Conservation (phyloP, 1,139 yeast species). For the Saccharomyces hybrid region DNA sequence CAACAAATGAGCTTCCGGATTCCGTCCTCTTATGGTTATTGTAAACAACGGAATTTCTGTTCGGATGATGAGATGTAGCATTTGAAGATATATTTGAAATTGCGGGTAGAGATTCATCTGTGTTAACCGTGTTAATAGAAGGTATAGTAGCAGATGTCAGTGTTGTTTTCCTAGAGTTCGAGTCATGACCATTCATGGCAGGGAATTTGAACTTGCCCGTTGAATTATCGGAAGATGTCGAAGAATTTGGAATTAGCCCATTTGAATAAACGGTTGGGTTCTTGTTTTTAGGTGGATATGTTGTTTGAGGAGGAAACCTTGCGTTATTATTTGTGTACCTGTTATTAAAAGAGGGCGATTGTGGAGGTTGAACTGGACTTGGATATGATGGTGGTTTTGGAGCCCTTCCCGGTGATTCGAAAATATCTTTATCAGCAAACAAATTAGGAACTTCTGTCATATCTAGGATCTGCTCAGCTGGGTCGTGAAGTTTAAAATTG, state of each 20-base stretch:
- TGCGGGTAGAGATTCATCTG: neutral
- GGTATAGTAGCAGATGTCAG: neutral
- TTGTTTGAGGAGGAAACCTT: neutral
- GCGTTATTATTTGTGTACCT: neutral
- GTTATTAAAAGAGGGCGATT: constrained; percentile 19
- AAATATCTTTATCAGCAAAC: constrained; percentile 23
- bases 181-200: neutral
- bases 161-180: neutral
- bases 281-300: constrained; percentile 4
- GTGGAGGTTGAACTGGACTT: constrained; percentile 38
- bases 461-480: constrained; percentile 39
- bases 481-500: constrained; percentile 25
- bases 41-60: constrained; percentile 10
- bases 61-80: neutral
- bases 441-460: constrained; percentile 7
- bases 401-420: constrained; percentile 55
- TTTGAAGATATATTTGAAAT: neutral
- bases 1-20: constrained; percentile 31
- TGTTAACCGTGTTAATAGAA: neutral
- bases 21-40: constrained; percentile 21
- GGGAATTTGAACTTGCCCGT: neutral
- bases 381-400: constrained; percentile 50
- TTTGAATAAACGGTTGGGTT: constrained; percentile 4
- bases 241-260: neutral
- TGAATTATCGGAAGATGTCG: neutral